Evolutionary conservation across 2,329 filamentous ascomycete species (phyloP).

Genomic region (Penicillium sp.): DNA sequence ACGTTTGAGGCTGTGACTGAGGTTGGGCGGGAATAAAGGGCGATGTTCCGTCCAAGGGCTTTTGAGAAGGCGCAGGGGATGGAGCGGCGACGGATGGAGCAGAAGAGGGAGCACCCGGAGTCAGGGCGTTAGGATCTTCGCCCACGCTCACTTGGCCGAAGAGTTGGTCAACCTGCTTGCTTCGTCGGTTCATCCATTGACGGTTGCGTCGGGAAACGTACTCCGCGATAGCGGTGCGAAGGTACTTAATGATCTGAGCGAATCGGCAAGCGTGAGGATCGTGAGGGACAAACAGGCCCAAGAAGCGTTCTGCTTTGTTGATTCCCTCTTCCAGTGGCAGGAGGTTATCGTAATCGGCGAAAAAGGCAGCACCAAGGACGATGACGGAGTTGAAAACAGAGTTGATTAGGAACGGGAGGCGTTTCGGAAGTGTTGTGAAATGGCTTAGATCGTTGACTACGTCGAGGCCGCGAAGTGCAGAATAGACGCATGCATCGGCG

Average conservation of each 20-base stretch:
- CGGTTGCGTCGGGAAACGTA: slow-evolving; percentile 41
- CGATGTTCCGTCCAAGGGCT: slow-evolving; percentile 14
- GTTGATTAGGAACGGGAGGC: slow-evolving; percentile 51
- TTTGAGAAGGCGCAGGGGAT: slow-evolving; percentile 28
- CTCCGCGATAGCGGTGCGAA: slow-evolving; percentile 41
- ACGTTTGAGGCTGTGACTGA: slow-evolving; percentile 11
- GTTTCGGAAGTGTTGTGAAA: slow-evolving; percentile 40
- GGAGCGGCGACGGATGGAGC: slow-evolving; percentile 14
- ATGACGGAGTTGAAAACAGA: slow-evolving; percentile 50
- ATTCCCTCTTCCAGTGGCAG: slow-evolving; percentile 38
- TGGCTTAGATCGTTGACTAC: slow-evolving; percentile 41
- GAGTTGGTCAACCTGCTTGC: slow-evolving; percentile 45
- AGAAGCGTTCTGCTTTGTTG: slow-evolving; percentile 37
- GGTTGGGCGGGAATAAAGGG: slow-evolving; percentile 15
- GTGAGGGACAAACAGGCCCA: slow-evolving; percentile 36
- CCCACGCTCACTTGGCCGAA: slow-evolving; percentile 39
- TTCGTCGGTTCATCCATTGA: slow-evolving; percentile 42
- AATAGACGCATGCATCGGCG: slow-evolving; percentile 48
- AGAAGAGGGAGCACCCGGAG: slow-evolving; percentile 2
- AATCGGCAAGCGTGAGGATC: slow-evolving; percentile 41
- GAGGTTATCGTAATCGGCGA: slow-evolving; percentile 48
- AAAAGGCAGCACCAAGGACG: slow-evolving; percentile 48
- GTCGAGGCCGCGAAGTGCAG: slow-evolving; percentile 44
- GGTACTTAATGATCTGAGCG: slow-evolving; percentile 41
- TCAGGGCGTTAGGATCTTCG: slow-evolving; percentile 11